phyloP scores from a whole-genome alignment of 257 asterid species.

The Petunia secreta region DNA sequence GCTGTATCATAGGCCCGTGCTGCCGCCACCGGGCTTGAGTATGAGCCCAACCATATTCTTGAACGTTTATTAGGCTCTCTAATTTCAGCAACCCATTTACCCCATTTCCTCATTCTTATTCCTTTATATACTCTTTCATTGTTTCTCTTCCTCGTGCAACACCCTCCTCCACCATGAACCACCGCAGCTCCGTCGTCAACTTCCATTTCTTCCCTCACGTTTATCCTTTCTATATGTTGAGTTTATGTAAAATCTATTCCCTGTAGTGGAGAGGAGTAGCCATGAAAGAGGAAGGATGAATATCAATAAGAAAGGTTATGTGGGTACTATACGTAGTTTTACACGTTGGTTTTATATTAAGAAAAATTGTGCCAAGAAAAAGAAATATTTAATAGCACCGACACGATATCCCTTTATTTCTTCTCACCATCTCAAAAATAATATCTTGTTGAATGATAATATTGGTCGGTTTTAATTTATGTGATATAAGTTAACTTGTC shows the following conservation, averaged over 20 bases:
- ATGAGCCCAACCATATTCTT: conserved; percentile 88
- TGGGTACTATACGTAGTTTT: conserved; percentile 5
- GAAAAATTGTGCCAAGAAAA: neutral
- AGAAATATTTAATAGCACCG: conserved; percentile 55
- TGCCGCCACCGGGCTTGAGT: conserved; percentile 82
- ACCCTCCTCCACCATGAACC: conserved; percentile 42
- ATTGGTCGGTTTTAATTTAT: no score
- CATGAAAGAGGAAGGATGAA: neutral
- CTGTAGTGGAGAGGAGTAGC: conserved; percentile 14
- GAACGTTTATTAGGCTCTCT: conserved; percentile 92
- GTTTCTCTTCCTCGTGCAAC: conserved; percentile 43
- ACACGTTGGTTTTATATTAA: conserved; percentile 38
- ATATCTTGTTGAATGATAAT: neutral
- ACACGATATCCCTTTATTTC: conserved; percentile 39
- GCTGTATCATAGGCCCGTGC: conserved; percentile 96
- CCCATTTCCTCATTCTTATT: conserved; percentile 98
- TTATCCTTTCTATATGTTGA: no score
- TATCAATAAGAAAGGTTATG: neutral
- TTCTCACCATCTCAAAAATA: conserved; percentile 31
- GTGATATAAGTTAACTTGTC: no score
- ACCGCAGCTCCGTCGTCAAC: conserved; percentile 15
- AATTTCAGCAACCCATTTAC: conserved; percentile 97
- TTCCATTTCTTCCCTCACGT: neutral
- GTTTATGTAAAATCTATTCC: neutral
- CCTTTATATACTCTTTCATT: conserved; percentile 71